Percentiles rank a stretch among this genome's conserved stretches.
Conservation (phyloP, 1,139 yeast species). For the Yamadazyma sp. region DNA sequence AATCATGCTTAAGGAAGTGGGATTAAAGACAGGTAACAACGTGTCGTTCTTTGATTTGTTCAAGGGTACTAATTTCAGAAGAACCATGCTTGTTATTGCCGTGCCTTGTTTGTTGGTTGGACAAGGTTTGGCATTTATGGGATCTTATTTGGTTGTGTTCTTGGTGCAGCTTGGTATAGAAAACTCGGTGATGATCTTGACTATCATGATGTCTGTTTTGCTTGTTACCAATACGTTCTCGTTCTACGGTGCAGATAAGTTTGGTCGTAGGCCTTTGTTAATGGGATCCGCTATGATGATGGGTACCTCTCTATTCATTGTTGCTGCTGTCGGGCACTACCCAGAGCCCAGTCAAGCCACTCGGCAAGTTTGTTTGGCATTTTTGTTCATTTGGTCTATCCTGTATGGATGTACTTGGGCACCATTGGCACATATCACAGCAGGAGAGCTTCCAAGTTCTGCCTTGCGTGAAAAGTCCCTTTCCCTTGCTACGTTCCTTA, state of each 20-base stretch:
- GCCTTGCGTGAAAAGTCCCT: background rate
- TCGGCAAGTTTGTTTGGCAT: background rate
- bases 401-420: background rate
- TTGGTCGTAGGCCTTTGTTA: background rate
- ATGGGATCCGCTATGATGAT: background rate
- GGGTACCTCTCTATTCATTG: background rate
- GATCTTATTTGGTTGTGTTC: background rate
- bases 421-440: conserved; percentile 1
- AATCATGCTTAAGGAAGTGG: background rate
- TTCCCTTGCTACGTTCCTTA: background rate
- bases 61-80: background rate
- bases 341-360: background rate
- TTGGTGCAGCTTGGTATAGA: background rate
- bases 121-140: background rate
- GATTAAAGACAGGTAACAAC: background rate
- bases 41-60: background rate
- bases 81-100: background rate
- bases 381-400: background rate
- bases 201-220: background rate
- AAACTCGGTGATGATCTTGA: background rate
- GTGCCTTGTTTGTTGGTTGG: background rate
- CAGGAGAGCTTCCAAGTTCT: background rate
- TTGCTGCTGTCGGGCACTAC: background rate
- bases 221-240: background rate
- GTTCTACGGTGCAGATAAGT: background rate